These are phyloP conservation scores for Aspergillus sp. DNA, from an alignment of 2,329 filamentous ascomycete genomes.

Conservation along the genomic window DNA sequence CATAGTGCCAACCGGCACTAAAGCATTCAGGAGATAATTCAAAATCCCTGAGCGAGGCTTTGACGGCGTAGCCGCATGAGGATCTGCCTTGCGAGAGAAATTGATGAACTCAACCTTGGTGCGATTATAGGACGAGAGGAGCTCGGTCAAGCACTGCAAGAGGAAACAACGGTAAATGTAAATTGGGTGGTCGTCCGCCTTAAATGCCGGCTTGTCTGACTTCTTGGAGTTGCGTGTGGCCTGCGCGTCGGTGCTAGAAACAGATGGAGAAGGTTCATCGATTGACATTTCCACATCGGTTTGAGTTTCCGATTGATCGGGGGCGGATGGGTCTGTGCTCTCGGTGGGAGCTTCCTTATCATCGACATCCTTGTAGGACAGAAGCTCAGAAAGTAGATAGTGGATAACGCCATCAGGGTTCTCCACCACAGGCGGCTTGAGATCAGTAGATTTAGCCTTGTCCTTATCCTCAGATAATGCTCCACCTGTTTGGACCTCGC, in stretches of 20 bases:
- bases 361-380: conserved; percentile 89
- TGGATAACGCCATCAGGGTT: conserved; percentile 94
- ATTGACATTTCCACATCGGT: conserved; percentile 55
- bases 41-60: conserved; percentile 91
- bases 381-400: conserved; percentile 86
- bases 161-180: conserved; percentile 97
- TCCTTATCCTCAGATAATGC: conserved; percentile 30
- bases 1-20: conserved; percentile 67
- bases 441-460: conserved; percentile 63
- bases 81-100: conserved; percentile 88
- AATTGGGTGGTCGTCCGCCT: conserved; percentile 88
- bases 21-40: conserved; percentile 85
- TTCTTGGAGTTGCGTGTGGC: conserved; percentile 58
- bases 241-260: conserved; percentile 33
- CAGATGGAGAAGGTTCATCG: conserved; percentile 39
- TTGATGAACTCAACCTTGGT: conserved; percentile 99
- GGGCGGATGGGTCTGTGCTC: conserved; percentile 27
- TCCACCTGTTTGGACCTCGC: conserved; percentile 28
- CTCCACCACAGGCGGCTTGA: conserved; percentile 82
- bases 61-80: conserved; percentile 81
- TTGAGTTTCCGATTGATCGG: conserved; percentile 36
- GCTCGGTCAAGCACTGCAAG: conserved; percentile 85
- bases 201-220: conserved; percentile 72
- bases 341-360: conserved; percentile 66
- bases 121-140: conserved; percentile 87